Percentiles rank a stretch among this genome's conserved stretches.
Conservation (phyloP, 163 green algal genomes). For the Scenedesmus sp. region DNA sequence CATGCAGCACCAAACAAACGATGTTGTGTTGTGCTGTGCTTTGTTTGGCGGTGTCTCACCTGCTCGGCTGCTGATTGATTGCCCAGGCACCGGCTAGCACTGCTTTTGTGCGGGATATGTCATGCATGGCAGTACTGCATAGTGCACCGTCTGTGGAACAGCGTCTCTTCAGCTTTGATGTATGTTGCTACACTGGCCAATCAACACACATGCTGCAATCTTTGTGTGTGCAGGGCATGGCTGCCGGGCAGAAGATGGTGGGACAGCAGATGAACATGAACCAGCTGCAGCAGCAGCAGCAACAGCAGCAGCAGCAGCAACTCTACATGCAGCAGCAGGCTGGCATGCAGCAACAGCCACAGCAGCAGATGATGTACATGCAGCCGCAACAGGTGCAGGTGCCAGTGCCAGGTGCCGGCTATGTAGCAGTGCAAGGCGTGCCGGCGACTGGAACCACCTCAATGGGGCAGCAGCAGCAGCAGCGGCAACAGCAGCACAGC, state of each 20-base stretch:
- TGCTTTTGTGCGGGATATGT: too few species aligned
- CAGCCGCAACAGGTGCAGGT: constrained; percentile 45
- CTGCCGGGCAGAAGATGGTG: background rate
- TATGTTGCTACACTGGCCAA: too few species aligned
- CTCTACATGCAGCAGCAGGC: constrained; percentile 7
- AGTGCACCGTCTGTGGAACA: too few species aligned
- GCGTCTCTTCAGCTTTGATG: too few species aligned
- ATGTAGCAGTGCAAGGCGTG: background rate
- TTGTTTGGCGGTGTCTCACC: background rate
- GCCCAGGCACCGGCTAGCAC: too few species aligned
- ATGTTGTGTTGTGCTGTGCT: background rate
- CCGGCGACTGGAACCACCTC: background rate
- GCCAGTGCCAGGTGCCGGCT: background rate
- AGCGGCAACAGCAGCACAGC: constrained; percentile 26
- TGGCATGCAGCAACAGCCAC: constrained; percentile 21
- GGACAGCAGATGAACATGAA: constrained; percentile 5
- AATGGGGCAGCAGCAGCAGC: constrained; percentile 28
- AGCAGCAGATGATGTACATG: constrained; percentile 45
- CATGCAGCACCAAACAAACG: background rate
- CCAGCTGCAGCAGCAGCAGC: constrained; percentile 38
- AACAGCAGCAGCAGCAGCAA: background rate
- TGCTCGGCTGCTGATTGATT: background rate
- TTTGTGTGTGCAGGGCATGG: background rate
- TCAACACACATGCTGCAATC: background rate
- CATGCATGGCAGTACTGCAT: background rate